phyloP scores from a whole-genome alignment of 768 basidiomycete genomes.

The Leccinellum albellum region DNA sequence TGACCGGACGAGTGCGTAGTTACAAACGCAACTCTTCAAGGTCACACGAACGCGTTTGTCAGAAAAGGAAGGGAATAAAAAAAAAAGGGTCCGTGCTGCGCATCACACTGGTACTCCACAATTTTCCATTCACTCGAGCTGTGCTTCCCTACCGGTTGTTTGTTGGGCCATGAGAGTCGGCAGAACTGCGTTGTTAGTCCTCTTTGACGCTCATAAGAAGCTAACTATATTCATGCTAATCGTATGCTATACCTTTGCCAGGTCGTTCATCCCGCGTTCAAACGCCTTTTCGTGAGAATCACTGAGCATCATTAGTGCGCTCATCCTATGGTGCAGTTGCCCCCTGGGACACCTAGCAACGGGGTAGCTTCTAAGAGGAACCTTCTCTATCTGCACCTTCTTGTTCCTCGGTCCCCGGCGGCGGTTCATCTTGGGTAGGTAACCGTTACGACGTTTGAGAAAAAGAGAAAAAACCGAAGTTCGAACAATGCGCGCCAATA shows the following conservation, averaged over 20 bases:
- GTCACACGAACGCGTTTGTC: not conserved
- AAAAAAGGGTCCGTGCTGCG: not conserved
- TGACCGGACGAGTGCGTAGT: not conserved
- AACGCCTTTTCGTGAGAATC: not conserved
- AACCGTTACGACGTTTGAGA: not conserved
- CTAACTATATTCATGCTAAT: not conserved
- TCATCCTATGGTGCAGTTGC: too few relatives aligned
- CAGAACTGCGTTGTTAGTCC: not conserved
- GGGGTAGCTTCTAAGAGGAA: not conserved
- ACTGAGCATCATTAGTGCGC: not conserved
- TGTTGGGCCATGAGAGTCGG: too few relatives aligned
- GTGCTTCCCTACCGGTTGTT: too few relatives aligned
- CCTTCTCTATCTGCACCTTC: not conserved
- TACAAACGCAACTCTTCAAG: not conserved
- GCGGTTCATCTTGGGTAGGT: not conserved
- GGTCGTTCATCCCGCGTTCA: not conserved
- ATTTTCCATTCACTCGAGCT: too few relatives aligned
- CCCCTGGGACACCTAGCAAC: not conserved
- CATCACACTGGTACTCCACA: too few relatives aligned
- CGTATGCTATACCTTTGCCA: not conserved
- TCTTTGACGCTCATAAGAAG: too few relatives aligned
- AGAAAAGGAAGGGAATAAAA: conserved; percentile 2
- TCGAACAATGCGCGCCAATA: too few relatives aligned
- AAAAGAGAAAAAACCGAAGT: not conserved
- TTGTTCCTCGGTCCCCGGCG: not conserved